Conservation (phyloP, 2,329 filamentous ascomycete genomes). For the Scedosporium aurantiacum region DNA sequence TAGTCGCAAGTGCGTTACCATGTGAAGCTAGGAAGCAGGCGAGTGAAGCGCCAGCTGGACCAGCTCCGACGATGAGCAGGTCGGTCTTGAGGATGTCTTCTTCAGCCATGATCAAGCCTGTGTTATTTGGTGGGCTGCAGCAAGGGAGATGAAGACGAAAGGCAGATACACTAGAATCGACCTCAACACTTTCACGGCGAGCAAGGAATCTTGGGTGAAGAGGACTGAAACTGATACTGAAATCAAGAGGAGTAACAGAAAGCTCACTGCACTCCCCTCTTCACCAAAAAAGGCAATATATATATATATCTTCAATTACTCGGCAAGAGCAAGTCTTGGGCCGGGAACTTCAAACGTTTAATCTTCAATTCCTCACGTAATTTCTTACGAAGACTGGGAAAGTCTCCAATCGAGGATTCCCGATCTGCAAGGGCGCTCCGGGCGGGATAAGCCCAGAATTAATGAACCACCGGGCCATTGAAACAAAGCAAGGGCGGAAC, state of each 20-base stretch:
- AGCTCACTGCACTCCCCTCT: background rate
- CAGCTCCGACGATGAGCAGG: conserved; percentile 37
- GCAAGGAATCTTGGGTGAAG: background rate
- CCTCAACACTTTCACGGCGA: too few species aligned
- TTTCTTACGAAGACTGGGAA: background rate
- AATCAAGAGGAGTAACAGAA: too few species aligned
- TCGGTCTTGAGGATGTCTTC: conserved; percentile 22
- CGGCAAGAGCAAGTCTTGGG: too few species aligned
- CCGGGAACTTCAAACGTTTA: background rate
- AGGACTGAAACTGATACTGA: background rate
- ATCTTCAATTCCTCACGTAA: background rate
- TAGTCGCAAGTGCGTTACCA: conserved; percentile 25
- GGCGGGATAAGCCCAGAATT: background rate
- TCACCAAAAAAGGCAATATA: background rate
- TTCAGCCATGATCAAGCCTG: background rate
- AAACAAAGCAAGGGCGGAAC: too few species aligned
- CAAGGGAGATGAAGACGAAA: background rate
- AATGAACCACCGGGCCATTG: background rate
- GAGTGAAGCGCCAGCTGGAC: conserved; percentile 42
- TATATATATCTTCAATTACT: background rate
- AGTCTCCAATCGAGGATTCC: background rate
- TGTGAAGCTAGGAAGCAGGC: conserved; percentile 40
- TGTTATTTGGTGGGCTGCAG: background rate
- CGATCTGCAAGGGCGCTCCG: background rate
- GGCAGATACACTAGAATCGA: background rate